phyloP scores from a whole-genome alignment of 129 eudicot genomes.

The Mikania micrantha region DNA sequence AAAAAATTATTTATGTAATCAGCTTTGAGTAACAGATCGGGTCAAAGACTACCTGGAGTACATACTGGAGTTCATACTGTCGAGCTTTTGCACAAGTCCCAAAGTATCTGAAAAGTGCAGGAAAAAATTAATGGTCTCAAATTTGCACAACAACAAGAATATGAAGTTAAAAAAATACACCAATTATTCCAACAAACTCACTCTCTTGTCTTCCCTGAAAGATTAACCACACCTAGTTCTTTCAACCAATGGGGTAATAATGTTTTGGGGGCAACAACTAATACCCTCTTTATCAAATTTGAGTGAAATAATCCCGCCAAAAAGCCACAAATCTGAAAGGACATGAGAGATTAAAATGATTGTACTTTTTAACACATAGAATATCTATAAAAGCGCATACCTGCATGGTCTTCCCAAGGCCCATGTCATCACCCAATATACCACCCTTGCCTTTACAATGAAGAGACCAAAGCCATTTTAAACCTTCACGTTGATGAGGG shows the following conservation, averaged over 20 bases:
- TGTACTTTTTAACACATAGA: background rate
- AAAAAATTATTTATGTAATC: background rate
- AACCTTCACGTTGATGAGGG: conserved; percentile 97
- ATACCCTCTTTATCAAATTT: conserved; percentile 56
- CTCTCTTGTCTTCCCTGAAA: conserved; percentile 71
- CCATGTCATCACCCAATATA: conserved; percentile 98
- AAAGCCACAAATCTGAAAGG: conserved; percentile 70
- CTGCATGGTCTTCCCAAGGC: conserved; percentile 99
- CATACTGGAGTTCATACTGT: conserved; percentile 84
- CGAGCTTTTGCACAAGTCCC: conserved; percentile 67
- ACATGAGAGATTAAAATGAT: background rate
- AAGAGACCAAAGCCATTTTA: conserved; percentile 98
- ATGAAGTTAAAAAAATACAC: background rate
- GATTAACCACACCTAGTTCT: conserved; percentile 78
- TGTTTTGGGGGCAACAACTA: conserved; percentile 93
- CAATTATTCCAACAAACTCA: conserved; percentile 26
- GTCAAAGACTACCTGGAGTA: conserved; percentile 65
- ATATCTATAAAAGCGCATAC: conserved; percentile 23
- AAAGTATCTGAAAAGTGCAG: conserved; percentile 45
- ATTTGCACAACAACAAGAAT: background rate
- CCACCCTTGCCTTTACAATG: conserved; percentile 96
- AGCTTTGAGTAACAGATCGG: background rate
- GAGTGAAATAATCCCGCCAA: conserved; percentile 80
- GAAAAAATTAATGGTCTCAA: background rate
- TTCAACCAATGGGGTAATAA: conserved; percentile 89